Conservation (phyloP, 2,329 filamentous ascomycete genomes). For the Phaeosphaeria sp. region DNA sequence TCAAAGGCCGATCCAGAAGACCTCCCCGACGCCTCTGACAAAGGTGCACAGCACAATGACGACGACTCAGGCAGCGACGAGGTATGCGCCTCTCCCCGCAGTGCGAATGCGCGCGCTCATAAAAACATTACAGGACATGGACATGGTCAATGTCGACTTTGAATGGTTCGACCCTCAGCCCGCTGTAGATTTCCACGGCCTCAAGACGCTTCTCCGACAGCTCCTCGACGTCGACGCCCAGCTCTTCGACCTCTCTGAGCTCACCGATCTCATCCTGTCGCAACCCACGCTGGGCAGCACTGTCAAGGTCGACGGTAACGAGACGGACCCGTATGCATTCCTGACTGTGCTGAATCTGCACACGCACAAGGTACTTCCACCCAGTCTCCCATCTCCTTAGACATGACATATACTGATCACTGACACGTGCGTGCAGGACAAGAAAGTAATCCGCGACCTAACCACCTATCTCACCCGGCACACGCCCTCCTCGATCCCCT, state of each 20-base stretch:
- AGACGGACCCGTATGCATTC: constrained; percentile 90
- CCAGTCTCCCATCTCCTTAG: background rate
- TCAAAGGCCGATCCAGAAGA: constrained; percentile 41
- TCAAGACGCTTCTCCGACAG: constrained; percentile 88
- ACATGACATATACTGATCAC: constrained; percentile 2
- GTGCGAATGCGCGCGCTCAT: constrained; percentile 16
- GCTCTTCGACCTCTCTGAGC: constrained; percentile 84
- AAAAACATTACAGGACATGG: constrained; percentile 72
- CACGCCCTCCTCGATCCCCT: constrained; percentile 57
- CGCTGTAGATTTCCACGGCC: constrained; percentile 90
- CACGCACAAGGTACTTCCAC: constrained; percentile 66
- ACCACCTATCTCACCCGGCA: constrained; percentile 69
- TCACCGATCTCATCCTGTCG: constrained; percentile 84
- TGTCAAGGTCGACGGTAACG: constrained; percentile 95
- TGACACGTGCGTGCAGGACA: constrained; percentile 66
- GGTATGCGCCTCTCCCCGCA: constrained; percentile 27
- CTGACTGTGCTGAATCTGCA: constrained; percentile 84
- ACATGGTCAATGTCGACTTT: constrained; percentile 94
- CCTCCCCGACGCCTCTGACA: constrained; percentile 43
- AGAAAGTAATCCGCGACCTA: constrained; percentile 73
- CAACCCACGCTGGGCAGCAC: constrained; percentile 91
- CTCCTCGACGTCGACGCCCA: constrained; percentile 87
- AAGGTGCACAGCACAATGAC: constrained; percentile 36
- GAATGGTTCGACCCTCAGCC: constrained; percentile 98
- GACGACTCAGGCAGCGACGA: constrained; percentile 49